phyloP scores from a whole-genome alignment of 2,329 filamentous ascomycete species.

The Alternaria burnsii region DNA sequence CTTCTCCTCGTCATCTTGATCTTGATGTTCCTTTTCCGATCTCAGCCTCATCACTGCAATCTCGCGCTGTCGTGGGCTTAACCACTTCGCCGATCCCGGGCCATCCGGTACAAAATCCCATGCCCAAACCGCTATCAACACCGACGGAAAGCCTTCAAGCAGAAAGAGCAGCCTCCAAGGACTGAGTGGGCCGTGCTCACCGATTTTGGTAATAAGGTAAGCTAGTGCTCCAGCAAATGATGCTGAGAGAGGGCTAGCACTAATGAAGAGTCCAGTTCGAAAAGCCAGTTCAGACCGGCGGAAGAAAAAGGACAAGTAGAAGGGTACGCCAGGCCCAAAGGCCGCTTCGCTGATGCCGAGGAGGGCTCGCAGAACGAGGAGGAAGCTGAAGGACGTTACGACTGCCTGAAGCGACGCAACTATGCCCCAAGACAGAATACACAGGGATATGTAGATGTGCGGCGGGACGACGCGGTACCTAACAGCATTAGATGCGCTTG shows the following conservation, averaged over 20 bases:
- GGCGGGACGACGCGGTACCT: constrained; percentile 66
- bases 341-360: constrained; percentile 69
- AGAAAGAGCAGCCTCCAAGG: constrained; percentile 88
- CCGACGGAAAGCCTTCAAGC: constrained; percentile 83
- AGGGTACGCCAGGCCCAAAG: constrained; percentile 70
- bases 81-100: constrained; percentile 60
- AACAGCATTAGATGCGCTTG: not conserved
- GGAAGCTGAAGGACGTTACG: constrained; percentile 58
- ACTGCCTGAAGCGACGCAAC: constrained; percentile 74
- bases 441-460: constrained; percentile 67
- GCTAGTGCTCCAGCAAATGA: constrained; percentile 80
- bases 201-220: constrained; percentile 77
- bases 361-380: constrained; percentile 68
- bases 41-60: constrained; percentile 75
- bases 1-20: constrained; percentile 38
- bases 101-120: constrained; percentile 81
- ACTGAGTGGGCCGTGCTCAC: constrained; percentile 71
- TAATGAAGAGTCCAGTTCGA: constrained; percentile 85
- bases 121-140: constrained; percentile 76
- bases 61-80: constrained; percentile 59
- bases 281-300: constrained; percentile 78
- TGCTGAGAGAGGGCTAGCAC: constrained; percentile 70
- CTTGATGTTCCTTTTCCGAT: constrained; percentile 55
- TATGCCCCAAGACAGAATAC: constrained; percentile 82
- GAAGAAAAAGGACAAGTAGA: constrained; percentile 72